Evolutionary conservation across 257 asterid species (phyloP).

Genomic region (Nicotiana noctiflora): DNA sequence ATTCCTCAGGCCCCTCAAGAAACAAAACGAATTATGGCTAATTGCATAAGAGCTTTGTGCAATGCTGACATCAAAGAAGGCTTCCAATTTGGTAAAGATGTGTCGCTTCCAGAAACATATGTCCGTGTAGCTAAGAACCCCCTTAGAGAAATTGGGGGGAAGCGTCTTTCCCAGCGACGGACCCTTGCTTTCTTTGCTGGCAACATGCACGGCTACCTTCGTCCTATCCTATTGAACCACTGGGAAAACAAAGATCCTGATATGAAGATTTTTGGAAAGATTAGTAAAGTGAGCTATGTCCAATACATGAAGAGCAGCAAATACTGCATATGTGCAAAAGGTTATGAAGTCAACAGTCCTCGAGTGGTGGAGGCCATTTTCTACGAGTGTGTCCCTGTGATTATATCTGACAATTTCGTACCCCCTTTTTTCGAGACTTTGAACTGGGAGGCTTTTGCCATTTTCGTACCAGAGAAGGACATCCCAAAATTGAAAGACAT

Average conservation of each 20-base stretch:
- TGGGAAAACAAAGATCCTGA: conserved; percentile 87
- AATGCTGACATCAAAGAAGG: conserved; percentile 72
- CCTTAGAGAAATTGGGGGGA: conserved; percentile 64
- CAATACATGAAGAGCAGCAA: conserved; percentile 91
- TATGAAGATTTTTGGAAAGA: conserved; percentile 57
- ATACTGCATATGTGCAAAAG: conserved; percentile 84
- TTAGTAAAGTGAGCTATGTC: conserved; percentile 51
- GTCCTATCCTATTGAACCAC: conserved; percentile 52
- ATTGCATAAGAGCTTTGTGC: conserved; percentile 77
- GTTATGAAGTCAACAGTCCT: conserved; percentile 87
- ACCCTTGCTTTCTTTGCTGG: conserved; percentile 93
- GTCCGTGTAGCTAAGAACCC: conserved; percentile 49
- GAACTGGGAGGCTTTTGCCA: conserved; percentile 85
- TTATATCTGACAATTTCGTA: conserved; percentile 79
- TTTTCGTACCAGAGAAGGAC: conserved; percentile 74
- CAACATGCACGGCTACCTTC: conserved; percentile 83
- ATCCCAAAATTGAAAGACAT: conserved; percentile 65
- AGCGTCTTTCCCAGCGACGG: conserved; percentile 52
- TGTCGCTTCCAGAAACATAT: conserved; percentile 73
- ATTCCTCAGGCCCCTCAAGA: conserved; percentile 66
- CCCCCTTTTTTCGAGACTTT: conserved; percentile 77
- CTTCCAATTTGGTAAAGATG: conserved; percentile 71
- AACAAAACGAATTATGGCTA: conserved; percentile 54
- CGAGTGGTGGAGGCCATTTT: conserved; percentile 94
- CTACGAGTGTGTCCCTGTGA: conserved; percentile 92